Conservation (phyloP, 345 rosid genomes). For the Triadica sebifera region DNA sequence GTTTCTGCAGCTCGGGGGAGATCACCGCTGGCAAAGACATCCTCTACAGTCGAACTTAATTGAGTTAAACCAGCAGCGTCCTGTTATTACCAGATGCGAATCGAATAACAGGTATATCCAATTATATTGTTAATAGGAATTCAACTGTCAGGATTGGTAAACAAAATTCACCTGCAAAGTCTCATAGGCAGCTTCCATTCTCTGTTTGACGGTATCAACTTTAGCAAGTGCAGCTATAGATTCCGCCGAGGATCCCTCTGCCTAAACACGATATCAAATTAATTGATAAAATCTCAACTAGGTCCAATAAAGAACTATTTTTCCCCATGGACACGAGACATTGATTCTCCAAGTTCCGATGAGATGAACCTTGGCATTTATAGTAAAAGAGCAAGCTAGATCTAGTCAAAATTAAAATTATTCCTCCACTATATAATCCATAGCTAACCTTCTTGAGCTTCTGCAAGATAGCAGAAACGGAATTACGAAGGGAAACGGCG, state of each 20-base stretch:
- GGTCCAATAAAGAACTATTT: background rate
- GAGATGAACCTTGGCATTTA: background rate
- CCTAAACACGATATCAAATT: conserved; percentile 38
- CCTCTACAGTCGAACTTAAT: conserved; percentile 94
- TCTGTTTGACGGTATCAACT: conserved; percentile 92
- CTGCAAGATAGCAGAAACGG: conserved; percentile 78
- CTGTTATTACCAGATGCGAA: conserved; percentile 32
- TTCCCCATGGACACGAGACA: conserved; percentile 34
- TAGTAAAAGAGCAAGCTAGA: background rate
- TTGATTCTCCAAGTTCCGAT: background rate
- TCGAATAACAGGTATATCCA: background rate
- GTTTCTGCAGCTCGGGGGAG: conserved; percentile 99
- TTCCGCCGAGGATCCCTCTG: conserved; percentile 93
- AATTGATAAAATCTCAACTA: background rate
- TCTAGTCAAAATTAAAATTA: background rate
- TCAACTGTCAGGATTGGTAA: background rate
- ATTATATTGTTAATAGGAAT: background rate
- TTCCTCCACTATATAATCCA: background rate
- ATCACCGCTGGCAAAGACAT: conserved; percentile 95
- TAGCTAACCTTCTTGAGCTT: conserved; percentile 81
- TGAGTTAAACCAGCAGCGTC: conserved; percentile 98
- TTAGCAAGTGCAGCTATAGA: conserved; percentile 89
- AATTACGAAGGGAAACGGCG: conserved; percentile 73
- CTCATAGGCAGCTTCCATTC: conserved; percentile 95
- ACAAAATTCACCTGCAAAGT: conserved; percentile 66